phyloP scores from a whole-genome alignment of 441 rosid species.

The Adansonia madagascariensis region DNA sequence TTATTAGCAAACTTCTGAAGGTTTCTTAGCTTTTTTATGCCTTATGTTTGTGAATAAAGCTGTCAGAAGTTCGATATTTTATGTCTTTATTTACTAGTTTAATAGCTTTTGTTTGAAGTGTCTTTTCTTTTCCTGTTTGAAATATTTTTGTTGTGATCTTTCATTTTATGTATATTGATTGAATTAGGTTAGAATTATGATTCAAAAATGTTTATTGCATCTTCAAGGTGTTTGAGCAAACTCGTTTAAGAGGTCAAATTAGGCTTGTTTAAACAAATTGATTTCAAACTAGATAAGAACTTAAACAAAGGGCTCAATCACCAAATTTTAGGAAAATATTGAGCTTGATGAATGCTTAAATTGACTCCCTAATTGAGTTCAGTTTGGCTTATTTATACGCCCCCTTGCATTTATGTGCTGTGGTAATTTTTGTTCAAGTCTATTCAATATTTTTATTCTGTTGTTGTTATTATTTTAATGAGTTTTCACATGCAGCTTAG shows the following conservation, averaged over 20 bases:
- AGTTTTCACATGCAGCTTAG: constrained; percentile 58
- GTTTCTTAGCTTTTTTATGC: not conserved
- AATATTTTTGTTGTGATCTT: not conserved
- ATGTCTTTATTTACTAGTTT: not conserved
- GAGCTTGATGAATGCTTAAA: not conserved
- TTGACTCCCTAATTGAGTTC: not conserved
- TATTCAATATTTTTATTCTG: not conserved
- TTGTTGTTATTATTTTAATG: not conserved
- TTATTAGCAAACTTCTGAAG: not conserved
- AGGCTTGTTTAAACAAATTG: not conserved
- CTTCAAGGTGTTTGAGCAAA: not conserved
- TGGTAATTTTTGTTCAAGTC: not conserved
- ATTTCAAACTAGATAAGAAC: not conserved
- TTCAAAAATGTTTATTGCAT: not conserved
- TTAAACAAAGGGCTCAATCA: not conserved
- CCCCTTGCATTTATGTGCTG: not conserved
- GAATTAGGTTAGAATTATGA: not conserved
- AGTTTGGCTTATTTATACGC: not conserved
- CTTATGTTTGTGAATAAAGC: not conserved
- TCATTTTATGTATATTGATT: not conserved
- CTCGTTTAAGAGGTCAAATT: not conserved
- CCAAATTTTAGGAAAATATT: not conserved
- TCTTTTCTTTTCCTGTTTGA: not conserved
- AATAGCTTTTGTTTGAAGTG: not conserved
- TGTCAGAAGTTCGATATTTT: not conserved